Conservation (phyloP, 495 filamentous ascomycete genomes). For the Antarctomyces pellizariae region DNA sequence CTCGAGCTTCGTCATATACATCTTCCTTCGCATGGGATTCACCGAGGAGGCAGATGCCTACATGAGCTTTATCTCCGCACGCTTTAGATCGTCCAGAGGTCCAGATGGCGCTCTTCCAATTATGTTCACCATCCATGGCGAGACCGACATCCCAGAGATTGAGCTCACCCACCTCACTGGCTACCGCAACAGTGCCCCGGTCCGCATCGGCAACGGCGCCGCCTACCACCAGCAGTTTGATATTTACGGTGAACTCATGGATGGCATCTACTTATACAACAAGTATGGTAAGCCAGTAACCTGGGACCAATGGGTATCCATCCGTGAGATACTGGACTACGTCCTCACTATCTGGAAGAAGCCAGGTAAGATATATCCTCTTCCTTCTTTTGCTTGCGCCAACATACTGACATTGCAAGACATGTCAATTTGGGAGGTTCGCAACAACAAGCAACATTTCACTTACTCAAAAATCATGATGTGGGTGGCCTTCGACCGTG, state of each 20-base stretch:
- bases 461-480: conserved; percentile 54
- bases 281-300: conserved; percentile 52
- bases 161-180: conserved; percentile 42
- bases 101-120: conserved; percentile 36
- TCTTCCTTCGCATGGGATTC: conserved; percentile 49
- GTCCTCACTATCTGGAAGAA: conserved; percentile 28
- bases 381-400: not conserved
- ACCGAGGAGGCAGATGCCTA: conserved; percentile 50
- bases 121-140: conserved; percentile 54
- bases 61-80: conserved; percentile 48
- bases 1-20: conserved; percentile 52
- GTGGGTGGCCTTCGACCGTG: conserved; percentile 54
- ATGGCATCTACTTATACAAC: conserved; percentile 54
- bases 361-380: conserved; percentile 11
- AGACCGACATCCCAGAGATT: conserved; percentile 44
- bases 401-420: conserved; percentile 20
- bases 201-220: conserved; percentile 53
- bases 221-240: conserved; percentile 53
- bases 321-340: conserved; percentile 35
- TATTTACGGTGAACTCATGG: conserved; percentile 56
- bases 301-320: conserved; percentile 43
- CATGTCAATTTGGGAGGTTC: conserved; percentile 63
- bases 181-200: conserved; percentile 40
- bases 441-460: conserved; percentile 47
- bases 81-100: conserved; percentile 25